Percentiles rank a stretch among this genome's conserved stretches.
phyloP scores from a whole-genome alignment of 2,329 filamentous ascomycete genomes.

The Alternaria arbusti region DNA sequence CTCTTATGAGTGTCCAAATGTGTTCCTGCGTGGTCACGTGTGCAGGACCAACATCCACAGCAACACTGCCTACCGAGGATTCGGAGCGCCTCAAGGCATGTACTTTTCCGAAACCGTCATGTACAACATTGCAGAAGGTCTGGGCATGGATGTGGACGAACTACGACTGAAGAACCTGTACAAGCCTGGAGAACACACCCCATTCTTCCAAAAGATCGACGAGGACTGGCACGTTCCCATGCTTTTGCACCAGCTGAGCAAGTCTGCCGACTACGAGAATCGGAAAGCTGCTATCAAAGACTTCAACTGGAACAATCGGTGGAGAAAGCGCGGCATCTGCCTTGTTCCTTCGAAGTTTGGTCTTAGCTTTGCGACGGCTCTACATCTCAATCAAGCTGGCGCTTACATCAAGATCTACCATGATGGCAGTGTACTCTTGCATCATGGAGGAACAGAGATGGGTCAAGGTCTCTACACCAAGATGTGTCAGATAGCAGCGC shows the following conservation, averaged over 20 bases:
- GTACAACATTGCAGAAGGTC: conserved; percentile 83
- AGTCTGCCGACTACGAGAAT: conserved; percentile 73
- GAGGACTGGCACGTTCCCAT: conserved; percentile 89
- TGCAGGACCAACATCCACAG: conserved; percentile 96
- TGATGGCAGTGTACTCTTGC: conserved; percentile 87
- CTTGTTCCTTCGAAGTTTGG: conserved; percentile 95
- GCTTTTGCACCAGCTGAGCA: conserved; percentile 84
- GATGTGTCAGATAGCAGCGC: conserved; percentile 92
- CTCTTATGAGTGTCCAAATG: conserved; percentile 85
- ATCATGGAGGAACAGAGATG: conserved; percentile 97
- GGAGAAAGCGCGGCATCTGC: conserved; percentile 87
- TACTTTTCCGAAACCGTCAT: conserved; percentile 90
- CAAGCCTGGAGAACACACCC: conserved; percentile 74
- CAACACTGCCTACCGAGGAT: conserved; percentile 94
- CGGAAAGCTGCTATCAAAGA: conserved; percentile 72
- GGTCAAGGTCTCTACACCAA: conserved; percentile 96
- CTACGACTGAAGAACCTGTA: conserved; percentile 88
- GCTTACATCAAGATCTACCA: conserved; percentile 95
- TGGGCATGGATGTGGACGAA: conserved; percentile 82
- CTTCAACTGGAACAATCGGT: conserved; percentile 85
- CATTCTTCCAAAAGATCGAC: conserved; percentile 85
- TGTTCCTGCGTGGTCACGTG: conserved; percentile 80
- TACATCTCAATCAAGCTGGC: conserved; percentile 93
- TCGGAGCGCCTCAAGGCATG: conserved; percentile 92
- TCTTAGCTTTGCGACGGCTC: conserved; percentile 85